Base-by-base conservation (phyloP, 1,284 basidiomycete species). In the Boletellus sp. region DNA sequence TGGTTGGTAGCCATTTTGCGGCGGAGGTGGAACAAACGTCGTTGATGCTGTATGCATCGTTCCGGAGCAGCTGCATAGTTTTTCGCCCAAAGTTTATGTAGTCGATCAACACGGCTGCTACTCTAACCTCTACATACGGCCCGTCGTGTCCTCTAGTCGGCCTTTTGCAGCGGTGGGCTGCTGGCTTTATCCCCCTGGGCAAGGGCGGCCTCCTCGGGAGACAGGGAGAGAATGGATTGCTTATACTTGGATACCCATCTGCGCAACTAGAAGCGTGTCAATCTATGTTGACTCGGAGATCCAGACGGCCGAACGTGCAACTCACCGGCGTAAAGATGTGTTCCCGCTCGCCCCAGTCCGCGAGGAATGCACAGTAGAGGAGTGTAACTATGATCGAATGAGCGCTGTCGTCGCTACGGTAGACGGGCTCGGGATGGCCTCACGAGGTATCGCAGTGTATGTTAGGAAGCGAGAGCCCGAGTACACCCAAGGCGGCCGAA, bases 321-420 rank as follows among this genome's bases (percentile, higher is more conserved):
- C 82, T 60, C 57, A 86, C 85, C 18, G 83, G 82, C 67, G 76
- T 77, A 66, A 86, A 87, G 33, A 86, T 81, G 63, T 87, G 85
- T 32, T 87, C 85, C 46, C 73, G 70, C 24, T 84, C 81, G 5
- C 85, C 85, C 65, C 81, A 87, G 63, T 87, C 83, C 46, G 78
- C 77, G 47, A 82, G 69, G 62, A 87, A 82, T n/a, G 83, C 69
- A 8, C 76, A 75, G 56, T 88, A 87, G 4, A 81, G 28, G 18
- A 74, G 60, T 15, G 75, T 68, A 32, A 71, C 85, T 87, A 53
- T 48, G 22, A 38, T 32, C n/a, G 16, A 4, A 52, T 42, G 19
- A 49, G 58, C 33, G 11, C 43, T 24, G 36, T 37, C 32, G 19
- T 28, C 43, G 10, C 8, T 7, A 33, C 15, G 37, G 37, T 15